Base-by-base conservation (phyloP, 805 yeast genomes). In the Ogataea polymorpha region DNA sequence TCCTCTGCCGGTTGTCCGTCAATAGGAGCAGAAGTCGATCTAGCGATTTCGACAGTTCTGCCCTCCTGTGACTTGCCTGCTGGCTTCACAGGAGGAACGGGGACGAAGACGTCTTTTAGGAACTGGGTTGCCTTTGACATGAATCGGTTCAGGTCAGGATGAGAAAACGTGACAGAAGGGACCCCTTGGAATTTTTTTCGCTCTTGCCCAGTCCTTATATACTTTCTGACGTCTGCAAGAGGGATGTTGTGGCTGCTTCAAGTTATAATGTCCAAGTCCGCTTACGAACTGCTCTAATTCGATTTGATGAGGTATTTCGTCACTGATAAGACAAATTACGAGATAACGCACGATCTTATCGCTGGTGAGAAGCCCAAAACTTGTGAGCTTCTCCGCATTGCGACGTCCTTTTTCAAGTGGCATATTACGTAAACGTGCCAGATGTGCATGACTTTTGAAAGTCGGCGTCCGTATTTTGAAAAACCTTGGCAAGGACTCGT, bases 1-100 rank as follows among this genome's bases (percentile, higher is more conserved):
- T 17, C 23, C 21, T 15, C 5, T 14, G n/a, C 11, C 16, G 24
- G 20, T 23, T 18, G 33, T n/a, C 13, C 14, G 16, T 18, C 23
- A 11, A 7, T 6, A n/a, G 23, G 33, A 7, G 13, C 23, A 12
- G 23, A 15, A 14, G 24, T 18, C 9, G 33, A 21, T 8, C 11
- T 25, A 4, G 34, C 14, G 11, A 33, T 12, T 18, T 39, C 42
- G 10, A 36, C 36, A 5, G 42, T 45, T 16, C 27, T 41, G 12
- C 37, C 32, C 13, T 39, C 35, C 34, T 51, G 41, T 6, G 50
- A 32, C 16, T 39, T 37, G 11, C 53, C 53, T 3, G 35, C 21
- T 5, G 53, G 55, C 37, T 48, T 51, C 15, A 45, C 42, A 3
- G 58, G 58, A 4, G 56, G 41, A n/a, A 54, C 54, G 10, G 58